phyloP scores from a whole-genome alignment of 2,329 filamentous ascomycete genomes.

The Aspergillus sp. region DNA sequence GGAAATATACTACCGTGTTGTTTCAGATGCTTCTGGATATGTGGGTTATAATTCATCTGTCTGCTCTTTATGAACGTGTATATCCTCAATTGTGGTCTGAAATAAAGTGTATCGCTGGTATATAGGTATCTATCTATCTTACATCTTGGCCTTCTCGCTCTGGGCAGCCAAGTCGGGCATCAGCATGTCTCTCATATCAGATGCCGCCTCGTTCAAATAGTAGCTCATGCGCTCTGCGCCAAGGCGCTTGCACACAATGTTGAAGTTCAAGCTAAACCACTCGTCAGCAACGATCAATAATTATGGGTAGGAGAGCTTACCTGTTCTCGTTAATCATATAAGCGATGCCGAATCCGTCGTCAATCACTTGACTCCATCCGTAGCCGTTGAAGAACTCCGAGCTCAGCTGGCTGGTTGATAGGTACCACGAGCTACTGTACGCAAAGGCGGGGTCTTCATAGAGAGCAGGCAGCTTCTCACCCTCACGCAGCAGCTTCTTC shows the following conservation, averaged over 20 bases:
- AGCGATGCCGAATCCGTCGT: constrained; percentile 93
- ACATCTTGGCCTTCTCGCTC: constrained; percentile 83
- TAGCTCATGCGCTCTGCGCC: constrained; percentile 92
- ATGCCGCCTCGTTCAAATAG: constrained; percentile 90
- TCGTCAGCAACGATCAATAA: constrained; percentile 13
- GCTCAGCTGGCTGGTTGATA: constrained; percentile 86
- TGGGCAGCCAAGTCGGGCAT: constrained; percentile 69
- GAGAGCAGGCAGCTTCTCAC: constrained; percentile 77
- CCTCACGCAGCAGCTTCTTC: constrained; percentile 81
- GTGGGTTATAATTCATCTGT: too few species aligned
- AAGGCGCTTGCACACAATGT: constrained; percentile 90
- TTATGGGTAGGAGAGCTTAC: constrained; percentile 48
- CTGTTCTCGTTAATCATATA: constrained; percentile 99
- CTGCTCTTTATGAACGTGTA: too few species aligned
- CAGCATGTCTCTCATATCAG: constrained; percentile 84
- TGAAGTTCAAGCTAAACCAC: constrained; percentile 80
- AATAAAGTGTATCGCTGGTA: neutral
- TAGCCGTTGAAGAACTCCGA: constrained; percentile 99
- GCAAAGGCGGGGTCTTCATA: constrained; percentile 83
- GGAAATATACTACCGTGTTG: too few species aligned
- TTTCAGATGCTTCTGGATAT: too few species aligned
- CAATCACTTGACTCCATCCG: constrained; percentile 96
- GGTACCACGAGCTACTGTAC: constrained; percentile 86
- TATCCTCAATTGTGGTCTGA: too few species aligned
- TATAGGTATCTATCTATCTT: constrained; percentile 35